Evolutionary conservation across 345 rosid species (phyloP), one percentile per base, ranked within the genome.

Genomic region (Rhodamnia rubescens): DNA sequence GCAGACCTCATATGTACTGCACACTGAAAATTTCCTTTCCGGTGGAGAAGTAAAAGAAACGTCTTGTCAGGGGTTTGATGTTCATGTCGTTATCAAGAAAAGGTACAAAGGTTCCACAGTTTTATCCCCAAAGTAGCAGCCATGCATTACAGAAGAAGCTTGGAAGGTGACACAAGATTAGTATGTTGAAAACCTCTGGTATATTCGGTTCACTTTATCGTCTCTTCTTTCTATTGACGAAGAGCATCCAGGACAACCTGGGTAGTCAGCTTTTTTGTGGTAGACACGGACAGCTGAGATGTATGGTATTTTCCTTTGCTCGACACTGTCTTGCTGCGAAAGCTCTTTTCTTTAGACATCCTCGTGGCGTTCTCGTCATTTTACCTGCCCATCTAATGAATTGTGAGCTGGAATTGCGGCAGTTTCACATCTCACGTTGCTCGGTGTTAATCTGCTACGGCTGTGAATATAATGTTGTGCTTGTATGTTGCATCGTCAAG

Each of bases 1-100:
- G 69, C 85, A 90, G 91, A 90, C 87, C 84, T 88, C 89, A 9
- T 90, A 90, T 57, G 91, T 90, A 58, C 87, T 93, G 81, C 93
- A 92, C 90, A 92, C 93, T 1, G 95, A 90, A 87, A 93, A 93
- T 90, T 87, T 89, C 89, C 88, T 91, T 89, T 84, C 82, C 93
- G 93, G 22, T 54, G 32, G 15, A 88, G 85, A 40, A 88, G 56
- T 50, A 90, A 86, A 90, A 89, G 89, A 53, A 84, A 87, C 40
- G 55, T 50, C 59, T 54, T 74, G 36, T 82, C 83, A 2, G 58
- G 24, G 36, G 86, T 42, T 16, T 44, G 82, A 84, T 53, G 44
- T 47, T 81, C 86, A 12, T 32, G 36, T 29, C 59, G 26, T 81
- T 80, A 78, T 49, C 86, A 20, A 55, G 89, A 88, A 84, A 85